Conservation (phyloP, 148 eudicot genomes). For the Vaccinium vitisidaea region DNA sequence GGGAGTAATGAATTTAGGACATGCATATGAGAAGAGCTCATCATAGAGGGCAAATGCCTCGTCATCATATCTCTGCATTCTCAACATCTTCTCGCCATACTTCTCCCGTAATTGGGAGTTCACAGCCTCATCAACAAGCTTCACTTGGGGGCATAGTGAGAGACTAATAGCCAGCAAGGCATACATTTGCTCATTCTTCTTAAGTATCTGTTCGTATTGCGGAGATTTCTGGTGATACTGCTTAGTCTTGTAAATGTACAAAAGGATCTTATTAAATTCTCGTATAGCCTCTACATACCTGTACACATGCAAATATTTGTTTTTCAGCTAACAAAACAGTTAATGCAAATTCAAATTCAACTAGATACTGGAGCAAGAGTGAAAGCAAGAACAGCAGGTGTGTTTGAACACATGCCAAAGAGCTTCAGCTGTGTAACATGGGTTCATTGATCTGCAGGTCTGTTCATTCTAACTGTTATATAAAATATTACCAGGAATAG, state of each 20-base stretch:
- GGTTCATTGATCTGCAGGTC: background rate
- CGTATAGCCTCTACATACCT: slow-evolving; percentile 87
- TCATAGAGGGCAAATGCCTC: slow-evolving; percentile 87
- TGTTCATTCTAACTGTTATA: background rate
- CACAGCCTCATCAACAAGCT: slow-evolving; percentile 93
- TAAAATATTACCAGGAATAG: background rate
- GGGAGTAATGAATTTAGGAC: slow-evolving; percentile 97
- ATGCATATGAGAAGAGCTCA: slow-evolving; percentile 97
- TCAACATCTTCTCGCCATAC: slow-evolving; percentile 91
- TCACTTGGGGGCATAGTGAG: slow-evolving; percentile 87
- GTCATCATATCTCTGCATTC: slow-evolving; percentile 91
- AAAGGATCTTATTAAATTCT: slow-evolving; percentile 81
- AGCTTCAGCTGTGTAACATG: background rate
- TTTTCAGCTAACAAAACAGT: background rate
- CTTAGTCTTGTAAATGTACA: slow-evolving; percentile 89
- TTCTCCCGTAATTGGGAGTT: slow-evolving; percentile 85
- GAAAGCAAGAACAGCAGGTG: background rate
- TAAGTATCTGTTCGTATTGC: slow-evolving; percentile 91
- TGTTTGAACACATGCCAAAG: background rate
- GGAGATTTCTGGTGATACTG: slow-evolving; percentile 92
- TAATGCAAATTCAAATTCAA: background rate
- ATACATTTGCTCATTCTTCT: slow-evolving; percentile 99
- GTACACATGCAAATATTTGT: slow-evolving; percentile 4
- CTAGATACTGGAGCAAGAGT: background rate
- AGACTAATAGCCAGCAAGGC: slow-evolving; percentile 82